Evolutionary conservation across 352 stramenopile genomes (phyloP), one percentile per base, ranked within the genome.

Genomic region (Bremia lactucae): DNA sequence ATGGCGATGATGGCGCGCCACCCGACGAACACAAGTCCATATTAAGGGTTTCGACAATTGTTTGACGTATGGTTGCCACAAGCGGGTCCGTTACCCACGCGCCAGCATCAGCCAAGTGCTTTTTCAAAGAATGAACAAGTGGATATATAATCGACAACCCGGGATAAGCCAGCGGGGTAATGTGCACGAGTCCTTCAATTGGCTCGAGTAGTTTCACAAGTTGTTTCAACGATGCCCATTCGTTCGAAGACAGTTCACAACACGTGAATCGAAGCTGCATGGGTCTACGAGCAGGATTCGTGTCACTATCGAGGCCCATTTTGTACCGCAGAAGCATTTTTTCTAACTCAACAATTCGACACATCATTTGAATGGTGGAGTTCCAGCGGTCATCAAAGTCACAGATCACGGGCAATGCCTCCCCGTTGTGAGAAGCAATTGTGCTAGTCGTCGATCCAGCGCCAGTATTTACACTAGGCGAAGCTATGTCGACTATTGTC

Each of bases 211-310:
- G 42, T 36, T 60, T 48, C 14, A 71, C 72, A 11, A 83, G 63
- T 43, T 88, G 71, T 26, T 86, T 85, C 9, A 87, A 49, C n/a
- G 67, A 66, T 1, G 55, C 46, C 75, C 72, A 85, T 40, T 87
- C 75, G 4, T 83, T 72, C 6, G 49, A 34, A 15, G 76, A 83
- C 15, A 88, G 47, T 37, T 85, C 72, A 24, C 72, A 86, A 41
- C 76, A 86, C 44, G 83, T 65, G 40, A 88, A 86, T 4, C 72
- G 72, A 36, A 88, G 52, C 47, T 87, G 74, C 74, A 87, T 87
- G 1, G 74, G 72, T 20, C 72, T 60, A 6, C 75, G 65, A 29
- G 71, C 74, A 26, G 75, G 70, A n/a, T 69, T 83, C 6, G 63
- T 77, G 50, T 87, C 75, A 37, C 67, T 73, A 36, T 87, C 75